Percentiles rank a stretch among this genome's conserved stretches.
These are phyloP conservation scores for Endoconidiophora polonica DNA, from an alignment of 2,329 filamentous ascomycete genomes.

Conservation along the genomic window DNA sequence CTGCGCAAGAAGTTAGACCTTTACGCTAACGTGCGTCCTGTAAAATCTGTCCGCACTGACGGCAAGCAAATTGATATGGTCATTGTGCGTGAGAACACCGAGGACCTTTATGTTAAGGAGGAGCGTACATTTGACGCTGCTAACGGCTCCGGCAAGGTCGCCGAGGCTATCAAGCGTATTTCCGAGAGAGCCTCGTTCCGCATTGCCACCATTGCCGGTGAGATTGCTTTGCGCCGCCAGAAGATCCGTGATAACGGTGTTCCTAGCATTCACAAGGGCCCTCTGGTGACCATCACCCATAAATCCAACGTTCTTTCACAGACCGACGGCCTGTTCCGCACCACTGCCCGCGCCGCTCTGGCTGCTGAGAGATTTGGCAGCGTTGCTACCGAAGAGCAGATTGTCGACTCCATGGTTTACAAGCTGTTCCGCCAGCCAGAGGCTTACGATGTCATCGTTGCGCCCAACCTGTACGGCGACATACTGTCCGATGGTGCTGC, in stretches of 20 bases:
- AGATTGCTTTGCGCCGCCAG: conserved; percentile 79
- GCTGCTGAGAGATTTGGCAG: conserved; percentile 43
- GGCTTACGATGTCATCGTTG: conserved; percentile 94
- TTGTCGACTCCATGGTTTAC: conserved; percentile 98
- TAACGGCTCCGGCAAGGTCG: conserved; percentile 59
- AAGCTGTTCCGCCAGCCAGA: conserved; percentile 95
- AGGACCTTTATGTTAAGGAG: conserved; percentile 96
- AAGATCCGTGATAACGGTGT: conserved; percentile 49
- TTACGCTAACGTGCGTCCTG: conserved; percentile 93
- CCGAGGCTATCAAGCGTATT: conserved; percentile 96
- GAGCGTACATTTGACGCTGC: conserved; percentile 66
- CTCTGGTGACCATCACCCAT: conserved; percentile 90
- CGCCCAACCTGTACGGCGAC: conserved; percentile 93
- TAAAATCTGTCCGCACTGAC: conserved; percentile 61
- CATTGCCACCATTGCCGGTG: conserved; percentile 84
- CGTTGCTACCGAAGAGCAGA: conserved; percentile 80
- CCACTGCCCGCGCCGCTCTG: conserved; percentile 59
- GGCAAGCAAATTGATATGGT: conserved; percentile 75
- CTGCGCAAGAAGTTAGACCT: conserved; percentile 89
- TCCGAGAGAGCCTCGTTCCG: conserved; percentile 67
- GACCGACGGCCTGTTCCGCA: conserved; percentile 89
- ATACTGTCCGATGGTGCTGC: conserved; percentile 92
- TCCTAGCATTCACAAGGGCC: conserved; percentile 44
- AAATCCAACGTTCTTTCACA: conserved; percentile 95
- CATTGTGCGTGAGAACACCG: conserved; percentile 96